Evolutionary conservation across 2,329 filamentous ascomycete species (phyloP).

Genomic region (Microcyclospora tardicrescens): DNA sequence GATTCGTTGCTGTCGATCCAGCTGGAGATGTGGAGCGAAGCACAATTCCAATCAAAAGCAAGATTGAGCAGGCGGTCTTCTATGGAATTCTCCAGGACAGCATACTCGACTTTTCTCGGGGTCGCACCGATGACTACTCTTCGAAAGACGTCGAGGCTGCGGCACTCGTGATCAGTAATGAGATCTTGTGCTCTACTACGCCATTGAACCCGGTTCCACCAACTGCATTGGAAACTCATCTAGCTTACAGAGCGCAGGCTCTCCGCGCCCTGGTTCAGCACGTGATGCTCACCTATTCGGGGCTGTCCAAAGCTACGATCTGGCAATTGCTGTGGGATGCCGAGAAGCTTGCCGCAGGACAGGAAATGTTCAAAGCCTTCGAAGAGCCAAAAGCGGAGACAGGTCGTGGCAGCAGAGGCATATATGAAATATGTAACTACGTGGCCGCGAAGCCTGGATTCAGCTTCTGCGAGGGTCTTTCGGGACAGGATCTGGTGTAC

Average conservation of each 20-base stretch:
- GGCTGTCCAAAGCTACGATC: conserved; percentile 53
- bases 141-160: conserved; percentile 61
- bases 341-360: conserved; percentile 75
- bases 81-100: conserved; percentile 68
- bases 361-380: conserved; percentile 67
- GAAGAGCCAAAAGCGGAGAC: conserved; percentile 46
- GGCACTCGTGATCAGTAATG: conserved; percentile 63
- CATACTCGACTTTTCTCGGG: conserved; percentile 70
- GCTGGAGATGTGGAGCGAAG: conserved; percentile 44
- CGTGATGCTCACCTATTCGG: conserved; percentile 49
- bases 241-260: conserved; percentile 58
- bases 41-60: conserved; percentile 67
- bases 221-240: conserved; percentile 68
- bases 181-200: conserved; percentile 67
- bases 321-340: conserved; percentile 82
- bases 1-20: conserved; percentile 41
- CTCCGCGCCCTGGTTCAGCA: conserved; percentile 63
- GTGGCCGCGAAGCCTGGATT: conserved; percentile 68
- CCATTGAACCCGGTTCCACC: conserved; percentile 56
- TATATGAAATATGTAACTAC: conserved; percentile 61
- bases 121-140: conserved; percentile 50
- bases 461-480: conserved; percentile 47
- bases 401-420: conserved; percentile 51
- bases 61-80: conserved; percentile 89
- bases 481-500: conserved; percentile 68